These are phyloP conservation scores for Oryza brachyantha DNA, from an alignment of 176 grass and related monocot species.

Conservation along the genomic window DNA sequence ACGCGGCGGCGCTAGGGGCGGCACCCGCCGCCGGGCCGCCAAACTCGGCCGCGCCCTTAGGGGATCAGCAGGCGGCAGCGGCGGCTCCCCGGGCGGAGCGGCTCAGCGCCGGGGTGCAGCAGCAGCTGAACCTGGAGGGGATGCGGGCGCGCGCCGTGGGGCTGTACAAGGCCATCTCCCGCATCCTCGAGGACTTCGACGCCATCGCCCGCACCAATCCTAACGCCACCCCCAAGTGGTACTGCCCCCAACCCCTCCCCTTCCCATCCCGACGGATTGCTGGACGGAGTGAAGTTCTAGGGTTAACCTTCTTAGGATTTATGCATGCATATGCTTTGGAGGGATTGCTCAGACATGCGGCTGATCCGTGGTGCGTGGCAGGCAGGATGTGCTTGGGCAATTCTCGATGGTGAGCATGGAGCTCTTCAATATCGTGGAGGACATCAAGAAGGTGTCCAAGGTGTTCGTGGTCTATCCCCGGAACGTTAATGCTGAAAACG, in stretches of 20 bases:
- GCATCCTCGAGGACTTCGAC: slow-evolving; percentile 90
- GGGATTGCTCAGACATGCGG: not conserved
- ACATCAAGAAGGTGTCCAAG: slow-evolving; percentile 98
- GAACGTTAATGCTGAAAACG: slow-evolving; percentile 93
- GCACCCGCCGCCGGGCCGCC: slow-evolving; percentile 8
- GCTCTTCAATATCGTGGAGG: slow-evolving; percentile 96
- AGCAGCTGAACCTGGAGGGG: slow-evolving; percentile 91
- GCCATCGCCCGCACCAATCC: slow-evolving; percentile 57
- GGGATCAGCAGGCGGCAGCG: slow-evolving; percentile 15
- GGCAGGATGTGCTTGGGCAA: slow-evolving; percentile 91
- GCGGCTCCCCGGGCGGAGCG: slow-evolving; percentile 51
- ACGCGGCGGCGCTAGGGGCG: slow-evolving; percentile 15
- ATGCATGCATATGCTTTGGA: too few relatives aligned
- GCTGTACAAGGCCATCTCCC: slow-evolving; percentile 83
- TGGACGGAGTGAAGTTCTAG: slow-evolving; percentile 19
- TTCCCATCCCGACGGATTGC: not conserved
- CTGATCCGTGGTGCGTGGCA: not conserved
- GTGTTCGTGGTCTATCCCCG: slow-evolving; percentile 76
- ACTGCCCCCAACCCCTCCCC: not conserved
- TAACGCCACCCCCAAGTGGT: slow-evolving; percentile 71
- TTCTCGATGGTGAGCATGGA: slow-evolving; percentile 98
- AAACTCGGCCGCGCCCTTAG: not conserved
- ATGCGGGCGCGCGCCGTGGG: slow-evolving; percentile 74
- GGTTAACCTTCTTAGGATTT: slow-evolving; percentile 3
- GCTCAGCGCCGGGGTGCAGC: slow-evolving; percentile 61